Conservation (phyloP, 257 asterid species). For the Pogostemon cablin region DNA sequence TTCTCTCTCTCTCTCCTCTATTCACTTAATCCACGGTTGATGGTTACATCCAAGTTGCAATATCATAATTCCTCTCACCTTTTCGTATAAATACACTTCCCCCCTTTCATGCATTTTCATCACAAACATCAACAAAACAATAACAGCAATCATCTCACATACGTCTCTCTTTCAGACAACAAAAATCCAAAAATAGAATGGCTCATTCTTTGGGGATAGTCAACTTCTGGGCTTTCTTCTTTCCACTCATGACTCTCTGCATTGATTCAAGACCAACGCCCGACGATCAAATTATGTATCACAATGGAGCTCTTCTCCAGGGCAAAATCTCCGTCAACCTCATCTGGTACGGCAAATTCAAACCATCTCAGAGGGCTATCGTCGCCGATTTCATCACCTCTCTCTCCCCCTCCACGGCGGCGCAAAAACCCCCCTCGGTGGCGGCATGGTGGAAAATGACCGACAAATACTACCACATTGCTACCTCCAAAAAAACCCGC, state of each 20-base stretch:
- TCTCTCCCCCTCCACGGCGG: slow-evolving; percentile 33
- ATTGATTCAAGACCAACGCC: slow-evolving; percentile 31
- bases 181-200: slow-evolving; percentile 14
- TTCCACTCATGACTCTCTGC: slow-evolving; percentile 24
- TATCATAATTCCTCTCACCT: not conserved
- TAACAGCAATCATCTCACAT: slow-evolving; percentile 29
- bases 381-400: slow-evolving; percentile 70
- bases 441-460: slow-evolving; percentile 73
- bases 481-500: slow-evolving; percentile 42
- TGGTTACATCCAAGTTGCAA: no score
- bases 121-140: not conserved
- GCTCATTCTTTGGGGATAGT: slow-evolving; percentile 26
- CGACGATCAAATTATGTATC: slow-evolving; percentile 44
- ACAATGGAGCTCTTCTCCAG: slow-evolving; percentile 65
- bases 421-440: slow-evolving; percentile 52
- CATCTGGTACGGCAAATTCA: slow-evolving; percentile 74
- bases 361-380: slow-evolving; percentile 64
- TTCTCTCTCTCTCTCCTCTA: no score
- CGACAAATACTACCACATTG: slow-evolving; percentile 60
- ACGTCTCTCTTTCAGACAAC: not conserved
- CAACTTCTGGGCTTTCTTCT: slow-evolving; percentile 12
- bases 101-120: not conserved
- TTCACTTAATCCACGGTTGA: not conserved
- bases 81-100: slow-evolving; percentile 16
- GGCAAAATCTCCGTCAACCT: slow-evolving; percentile 66